A percentile compares a stretch with the other conserved stretches of the same genome.
These are phyloP conservation scores for Phytophthora pisi DNA, from an alignment of 352 stramenopile genomes.

Conservation along the genomic window DNA sequence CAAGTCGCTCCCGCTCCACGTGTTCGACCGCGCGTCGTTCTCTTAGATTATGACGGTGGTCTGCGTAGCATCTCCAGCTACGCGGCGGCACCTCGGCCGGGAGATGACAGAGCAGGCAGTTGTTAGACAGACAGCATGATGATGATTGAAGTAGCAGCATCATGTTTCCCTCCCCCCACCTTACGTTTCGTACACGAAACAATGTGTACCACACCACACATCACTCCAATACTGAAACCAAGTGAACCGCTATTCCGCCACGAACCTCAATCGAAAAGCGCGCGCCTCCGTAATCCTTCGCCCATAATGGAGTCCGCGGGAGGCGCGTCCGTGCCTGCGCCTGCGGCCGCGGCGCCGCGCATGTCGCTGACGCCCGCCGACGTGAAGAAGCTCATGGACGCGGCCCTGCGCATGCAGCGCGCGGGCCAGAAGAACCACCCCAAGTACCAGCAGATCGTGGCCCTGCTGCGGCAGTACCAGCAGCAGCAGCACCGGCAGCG, in stretches of 20 bases:
- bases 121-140: constrained; percentile 29
- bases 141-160: constrained; percentile 5
- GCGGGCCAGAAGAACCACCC: constrained; percentile 78
- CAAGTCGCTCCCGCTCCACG: constrained; percentile 78
- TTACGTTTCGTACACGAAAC: constrained; percentile 25
- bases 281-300: neutral
- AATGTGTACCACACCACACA: constrained; percentile 2
- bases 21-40: constrained; percentile 86
- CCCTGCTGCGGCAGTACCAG: constrained; percentile 80
- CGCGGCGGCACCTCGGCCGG: constrained; percentile 13
- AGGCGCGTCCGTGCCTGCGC: too few species aligned
- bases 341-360: constrained; percentile 10
- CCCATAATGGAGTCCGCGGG: constrained; percentile 16
- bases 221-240: constrained; percentile 12
- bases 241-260: constrained; percentile 11
- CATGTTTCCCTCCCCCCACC: constrained; percentile 13
- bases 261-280: constrained; percentile 4
- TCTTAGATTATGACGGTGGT: constrained; percentile 49
- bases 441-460: constrained; percentile 88
- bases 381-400: constrained; percentile 86
- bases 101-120: constrained; percentile 18
- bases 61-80: constrained; percentile 8
- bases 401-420: constrained; percentile 80
- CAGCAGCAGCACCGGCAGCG: constrained; percentile 40
- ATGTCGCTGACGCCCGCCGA: constrained; percentile 62